These are phyloP conservation scores for Aspergillus clavatus DNA, from an alignment of 2,329 filamentous ascomycete genomes.

Conservation along the genomic window DNA sequence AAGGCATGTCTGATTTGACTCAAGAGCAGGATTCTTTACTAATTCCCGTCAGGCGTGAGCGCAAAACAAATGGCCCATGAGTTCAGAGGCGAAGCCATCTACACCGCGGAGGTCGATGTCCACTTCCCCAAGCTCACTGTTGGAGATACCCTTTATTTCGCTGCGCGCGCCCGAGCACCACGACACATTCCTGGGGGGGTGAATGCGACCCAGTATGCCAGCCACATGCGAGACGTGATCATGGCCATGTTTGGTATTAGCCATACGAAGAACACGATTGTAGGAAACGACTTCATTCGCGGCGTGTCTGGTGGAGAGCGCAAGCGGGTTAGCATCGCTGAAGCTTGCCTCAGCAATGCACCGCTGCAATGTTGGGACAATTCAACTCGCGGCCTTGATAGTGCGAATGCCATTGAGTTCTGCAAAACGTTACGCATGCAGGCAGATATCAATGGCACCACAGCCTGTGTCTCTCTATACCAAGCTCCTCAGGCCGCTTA, in stretches of 20 bases:
- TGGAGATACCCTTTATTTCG: constrained; percentile 68
- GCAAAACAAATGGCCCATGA: constrained; percentile 54
- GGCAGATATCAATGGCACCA: constrained; percentile 40
- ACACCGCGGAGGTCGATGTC: constrained; percentile 47
- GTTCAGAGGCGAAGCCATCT: constrained; percentile 59
- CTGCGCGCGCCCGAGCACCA: constrained; percentile 55
- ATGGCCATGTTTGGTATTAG: constrained; percentile 25
- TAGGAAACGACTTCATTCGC: constrained; percentile 47
- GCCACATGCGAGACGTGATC: constrained; percentile 37
- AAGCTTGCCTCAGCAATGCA: constrained; percentile 41
- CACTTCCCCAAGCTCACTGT: constrained; percentile 55
- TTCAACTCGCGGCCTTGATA: constrained; percentile 42
- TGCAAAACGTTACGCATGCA: constrained; percentile 42
- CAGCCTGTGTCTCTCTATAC: constrained; percentile 49
- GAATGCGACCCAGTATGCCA: constrained; percentile 28
- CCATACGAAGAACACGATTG: constrained; percentile 45
- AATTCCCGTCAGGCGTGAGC: neutral
- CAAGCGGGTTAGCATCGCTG: constrained; percentile 54
- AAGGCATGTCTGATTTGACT: neutral
- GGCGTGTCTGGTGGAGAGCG: constrained; percentile 54
- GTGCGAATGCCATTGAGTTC: constrained; percentile 50
- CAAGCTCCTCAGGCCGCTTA: constrained; percentile 38
- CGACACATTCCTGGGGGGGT: constrained; percentile 10
- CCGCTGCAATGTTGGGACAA: constrained; percentile 38
- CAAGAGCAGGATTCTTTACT: neutral